Evolutionary conservation across 1,139 yeast genomes (phyloP), one percentile per base, ranked within the genome.

Genomic region (Kodamaea sp.): DNA sequence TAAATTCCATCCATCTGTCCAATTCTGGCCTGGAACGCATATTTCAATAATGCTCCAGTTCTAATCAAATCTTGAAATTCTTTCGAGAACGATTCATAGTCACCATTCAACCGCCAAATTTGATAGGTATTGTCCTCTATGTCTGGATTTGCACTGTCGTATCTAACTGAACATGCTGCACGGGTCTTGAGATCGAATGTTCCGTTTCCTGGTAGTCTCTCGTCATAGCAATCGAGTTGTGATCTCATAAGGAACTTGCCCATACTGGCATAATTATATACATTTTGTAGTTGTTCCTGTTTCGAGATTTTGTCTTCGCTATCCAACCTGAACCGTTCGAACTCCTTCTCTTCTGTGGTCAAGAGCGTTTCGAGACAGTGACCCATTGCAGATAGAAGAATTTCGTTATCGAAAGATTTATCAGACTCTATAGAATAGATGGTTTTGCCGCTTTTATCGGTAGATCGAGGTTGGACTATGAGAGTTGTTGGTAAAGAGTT

Each of bases 1-100:
- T 86, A 89, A 4, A 92, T 88, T 5, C 98, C 98, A 58, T 90
- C 97, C 98, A 92, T 92, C 49, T 85, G 81, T 2, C 98, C 98
- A 30, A 92, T 85, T 42, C 97, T 71, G 0, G 97, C 97, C 57
- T 92, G 98, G 44, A 90, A 70, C 9, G 87, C 75, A 53, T 90
- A 92, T 58, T 92, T 92, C 48, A 92, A 64, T 61, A 92, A 61
- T 0, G 94, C 83, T 1, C 73, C 75, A 2, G 92, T 77, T 38
- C 86, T 66, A 10, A 84, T 76, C 47, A 92, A 70, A 52, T 92
- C 98, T 42, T 65, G 70, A 54, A 75, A 73, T 51, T 92, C 98
- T 22, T 90, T 67, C 50, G 86, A 88, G 55, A 80, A 86, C 5
- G 95, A 83, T 55, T 88, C 96, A 50, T 63, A 79, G 24, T 63